Evolutionary conservation across 352 stramenopile genomes (phyloP).

Genomic region (Phytophthora sansomeana): DNA sequence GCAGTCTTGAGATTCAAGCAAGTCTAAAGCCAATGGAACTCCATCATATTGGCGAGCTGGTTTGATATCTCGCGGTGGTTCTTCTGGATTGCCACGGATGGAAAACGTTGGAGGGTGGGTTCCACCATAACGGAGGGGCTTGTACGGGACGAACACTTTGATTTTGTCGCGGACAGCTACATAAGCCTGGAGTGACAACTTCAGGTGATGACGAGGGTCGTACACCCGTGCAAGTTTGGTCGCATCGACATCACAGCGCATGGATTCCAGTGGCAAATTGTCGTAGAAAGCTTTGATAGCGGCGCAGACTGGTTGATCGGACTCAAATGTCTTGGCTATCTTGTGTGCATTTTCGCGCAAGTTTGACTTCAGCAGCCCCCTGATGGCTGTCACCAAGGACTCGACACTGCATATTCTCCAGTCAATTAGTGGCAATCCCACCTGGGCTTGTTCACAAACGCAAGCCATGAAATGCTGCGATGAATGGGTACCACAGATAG

Average conservation of each 20-base stretch:
- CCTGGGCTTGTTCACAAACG: constrained; percentile 65
- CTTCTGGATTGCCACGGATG: constrained; percentile 21
- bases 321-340: constrained; percentile 55
- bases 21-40: constrained; percentile 17
- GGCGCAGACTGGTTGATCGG: constrained; percentile 63
- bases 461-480: constrained; percentile 89
- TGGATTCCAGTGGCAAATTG: constrained; percentile 75
- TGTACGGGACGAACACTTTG: constrained; percentile 43
- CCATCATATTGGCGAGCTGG: constrained; percentile 25
- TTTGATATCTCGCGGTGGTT: constrained; percentile 20
- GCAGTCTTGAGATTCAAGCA: constrained; percentile 19
- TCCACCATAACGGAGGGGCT: constrained; percentile 37
- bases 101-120: constrained; percentile 33
- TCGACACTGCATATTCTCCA: constrained; percentile 64
- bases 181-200: constrained; percentile 43
- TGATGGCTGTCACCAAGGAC: constrained; percentile 63
- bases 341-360: constrained; percentile 48
- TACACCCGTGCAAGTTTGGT: constrained; percentile 47
- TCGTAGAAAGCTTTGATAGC: constrained; percentile 78
- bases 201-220: constrained; percentile 36
- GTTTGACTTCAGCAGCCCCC: constrained; percentile 43
- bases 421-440: constrained; percentile 73
- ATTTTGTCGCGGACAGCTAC: constrained; percentile 40
- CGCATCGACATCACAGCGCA: constrained; percentile 73
- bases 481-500: constrained; percentile 89